These are phyloP conservation scores for Mortierella alpina DNA, from an alignment of 192 early-diverging fungal genomes.

Conservation along the genomic window DNA sequence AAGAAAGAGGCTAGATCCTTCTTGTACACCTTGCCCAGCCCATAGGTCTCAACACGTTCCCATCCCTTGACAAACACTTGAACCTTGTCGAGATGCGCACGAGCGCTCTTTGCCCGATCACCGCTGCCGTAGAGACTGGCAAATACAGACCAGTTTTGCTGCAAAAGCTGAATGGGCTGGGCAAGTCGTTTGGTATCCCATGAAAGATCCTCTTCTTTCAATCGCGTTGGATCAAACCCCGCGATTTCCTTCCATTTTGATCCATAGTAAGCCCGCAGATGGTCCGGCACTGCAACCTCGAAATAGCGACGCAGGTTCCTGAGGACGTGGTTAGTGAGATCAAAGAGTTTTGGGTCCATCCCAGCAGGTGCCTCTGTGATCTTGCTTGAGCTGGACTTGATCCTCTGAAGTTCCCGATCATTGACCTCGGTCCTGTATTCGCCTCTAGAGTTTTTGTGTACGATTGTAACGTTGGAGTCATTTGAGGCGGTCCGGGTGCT, in stretches of 20 bases:
- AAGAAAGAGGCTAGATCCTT: conserved; percentile 40
- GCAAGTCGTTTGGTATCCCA: conserved; percentile 25
- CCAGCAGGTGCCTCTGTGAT: conserved; percentile 12
- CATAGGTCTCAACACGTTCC: conserved; percentile 43
- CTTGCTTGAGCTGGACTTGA: conserved; percentile 15
- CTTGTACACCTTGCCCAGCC: conserved; percentile 47
- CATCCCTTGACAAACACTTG: conserved; percentile 41
- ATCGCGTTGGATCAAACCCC: conserved; percentile 3
- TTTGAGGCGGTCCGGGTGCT: not conserved
- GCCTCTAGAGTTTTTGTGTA: not conserved
- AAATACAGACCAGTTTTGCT: conserved; percentile 29
- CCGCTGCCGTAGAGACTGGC: conserved; percentile 3
- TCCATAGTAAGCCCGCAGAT: conserved; percentile 25
- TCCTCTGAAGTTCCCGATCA: conserved; percentile 36
- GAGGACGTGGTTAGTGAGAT: conserved; percentile 31
- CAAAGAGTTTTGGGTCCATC: conserved; percentile 38
- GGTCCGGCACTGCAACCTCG: conserved; percentile 30
- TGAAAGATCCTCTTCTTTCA: conserved; percentile 23
- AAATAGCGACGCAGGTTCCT: conserved; percentile 31
- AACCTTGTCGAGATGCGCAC: conserved; percentile 1
- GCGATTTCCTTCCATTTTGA: conserved; percentile 22
- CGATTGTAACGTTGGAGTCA: not conserved
- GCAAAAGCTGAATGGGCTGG: conserved; percentile 24
- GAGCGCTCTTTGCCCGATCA: not conserved
- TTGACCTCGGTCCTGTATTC: conserved; percentile 27